Conservation (phyloP, 305 asterid genomes). For the Fraxinus baroniana region DNA sequence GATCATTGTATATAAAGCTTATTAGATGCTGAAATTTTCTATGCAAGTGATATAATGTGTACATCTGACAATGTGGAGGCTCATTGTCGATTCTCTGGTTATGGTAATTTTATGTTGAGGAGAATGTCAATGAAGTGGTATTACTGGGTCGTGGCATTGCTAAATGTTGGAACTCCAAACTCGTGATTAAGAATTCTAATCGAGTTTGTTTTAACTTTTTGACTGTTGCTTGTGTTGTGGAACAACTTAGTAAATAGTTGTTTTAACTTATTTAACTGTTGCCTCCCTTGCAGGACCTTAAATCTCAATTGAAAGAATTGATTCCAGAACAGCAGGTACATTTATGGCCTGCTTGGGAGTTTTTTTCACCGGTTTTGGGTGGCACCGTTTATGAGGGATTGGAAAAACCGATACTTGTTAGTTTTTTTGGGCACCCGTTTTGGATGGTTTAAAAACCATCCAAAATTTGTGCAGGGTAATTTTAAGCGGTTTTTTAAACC, state of each 20-base stretch:
- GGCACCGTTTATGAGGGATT: too few relatives aligned
- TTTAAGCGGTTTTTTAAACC: too few relatives aligned
- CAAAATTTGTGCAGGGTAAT: too few relatives aligned
- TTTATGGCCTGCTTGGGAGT: not conserved
- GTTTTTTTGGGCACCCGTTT: too few relatives aligned
- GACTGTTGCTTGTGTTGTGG: slow-evolving; percentile 13
- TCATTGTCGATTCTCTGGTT: not conserved
- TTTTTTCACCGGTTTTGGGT: too few relatives aligned
- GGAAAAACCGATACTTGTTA: too few relatives aligned
- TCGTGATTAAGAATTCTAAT: slow-evolving; percentile 9
- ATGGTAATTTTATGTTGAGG: not conserved
- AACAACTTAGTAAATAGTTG: slow-evolving; percentile 9
- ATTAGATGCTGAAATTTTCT: not conserved
- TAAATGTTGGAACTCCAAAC: not conserved
- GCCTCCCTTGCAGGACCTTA: slow-evolving; percentile 54
- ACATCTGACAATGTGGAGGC: not conserved
- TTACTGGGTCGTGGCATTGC: not conserved
- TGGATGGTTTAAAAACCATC: too few relatives aligned
- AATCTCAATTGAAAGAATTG: slow-evolving; percentile 75
- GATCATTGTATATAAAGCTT: not conserved
- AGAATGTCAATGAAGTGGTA: not conserved
- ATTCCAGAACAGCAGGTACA: slow-evolving; percentile 84
- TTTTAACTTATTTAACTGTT: slow-evolving; percentile 9
- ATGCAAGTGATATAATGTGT: not conserved
- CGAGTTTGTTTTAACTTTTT: slow-evolving; percentile 1